Evolutionary conservation across 768 basidiomycete genomes (phyloP).

Genomic region (Amanita thiersii): DNA sequence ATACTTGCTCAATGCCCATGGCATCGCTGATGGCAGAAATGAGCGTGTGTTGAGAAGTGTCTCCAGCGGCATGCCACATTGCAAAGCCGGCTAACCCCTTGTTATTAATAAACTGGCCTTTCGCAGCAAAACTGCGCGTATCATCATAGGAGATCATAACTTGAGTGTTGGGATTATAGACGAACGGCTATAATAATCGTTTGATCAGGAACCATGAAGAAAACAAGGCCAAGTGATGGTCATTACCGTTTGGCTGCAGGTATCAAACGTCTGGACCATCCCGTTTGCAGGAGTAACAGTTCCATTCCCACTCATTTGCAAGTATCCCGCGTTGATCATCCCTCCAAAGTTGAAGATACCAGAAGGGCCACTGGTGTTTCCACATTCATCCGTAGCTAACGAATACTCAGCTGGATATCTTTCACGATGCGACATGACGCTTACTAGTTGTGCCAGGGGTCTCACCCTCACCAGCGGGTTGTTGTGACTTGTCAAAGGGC

Average conservation of each 20-base stretch:
- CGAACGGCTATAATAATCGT: slow-evolving; percentile 41
- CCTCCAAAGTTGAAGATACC: slow-evolving; percentile 59
- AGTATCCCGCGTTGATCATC: slow-evolving; percentile 46
- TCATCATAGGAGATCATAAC: slow-evolving; percentile 68
- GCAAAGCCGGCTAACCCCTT: slow-evolving; percentile 51
- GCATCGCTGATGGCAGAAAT: slow-evolving; percentile 42
- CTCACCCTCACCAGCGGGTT: slow-evolving; percentile 41
- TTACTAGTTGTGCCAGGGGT: slow-evolving; percentile 30
- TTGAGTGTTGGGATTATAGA: slow-evolving; percentile 46
- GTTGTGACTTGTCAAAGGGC: slow-evolving; percentile 37
- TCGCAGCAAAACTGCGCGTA: slow-evolving; percentile 47
- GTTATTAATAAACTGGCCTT: slow-evolving; percentile 52
- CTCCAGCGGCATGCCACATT: slow-evolving; percentile 62
- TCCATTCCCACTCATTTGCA: slow-evolving; percentile 31
- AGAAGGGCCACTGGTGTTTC: slow-evolving; percentile 23
- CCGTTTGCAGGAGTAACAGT: slow-evolving; percentile 28
- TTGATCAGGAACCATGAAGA: not conserved
- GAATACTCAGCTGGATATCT: not conserved
- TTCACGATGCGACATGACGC: slow-evolving; percentile 9
- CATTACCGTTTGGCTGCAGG: slow-evolving; percentile 75
- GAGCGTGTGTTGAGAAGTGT: slow-evolving; percentile 43
- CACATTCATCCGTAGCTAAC: slow-evolving; percentile 39
- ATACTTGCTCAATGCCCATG: slow-evolving; percentile 21
- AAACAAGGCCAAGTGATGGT: too few relatives aligned
- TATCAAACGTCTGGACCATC: slow-evolving; percentile 51